Percentiles rank a stretch among this genome's conserved stretches.
Conservation (phyloP, 2,329 filamentous ascomycete species). For the Sporothrix protearum region DNA sequence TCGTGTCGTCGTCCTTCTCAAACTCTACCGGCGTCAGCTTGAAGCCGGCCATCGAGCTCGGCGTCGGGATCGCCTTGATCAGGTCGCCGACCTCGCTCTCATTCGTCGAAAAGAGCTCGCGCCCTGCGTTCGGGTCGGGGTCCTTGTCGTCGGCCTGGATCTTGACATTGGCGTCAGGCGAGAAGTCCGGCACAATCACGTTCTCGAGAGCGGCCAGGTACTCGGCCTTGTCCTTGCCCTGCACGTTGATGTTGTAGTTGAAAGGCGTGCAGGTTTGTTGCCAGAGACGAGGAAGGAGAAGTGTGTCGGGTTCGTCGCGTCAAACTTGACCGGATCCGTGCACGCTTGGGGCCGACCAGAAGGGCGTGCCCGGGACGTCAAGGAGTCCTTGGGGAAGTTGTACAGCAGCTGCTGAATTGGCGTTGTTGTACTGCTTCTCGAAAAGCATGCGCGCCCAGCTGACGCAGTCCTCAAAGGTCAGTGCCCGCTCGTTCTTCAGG, state of each 20-base stretch:
- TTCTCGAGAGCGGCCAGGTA: conserved; percentile 80
- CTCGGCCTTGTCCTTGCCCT: conserved; percentile 63
- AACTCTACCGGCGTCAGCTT: conserved; percentile 91
- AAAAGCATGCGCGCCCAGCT: conserved; percentile 92
- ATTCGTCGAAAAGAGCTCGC: conserved; percentile 64
- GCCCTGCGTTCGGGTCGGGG: conserved; percentile 78
- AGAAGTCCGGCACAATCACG: conserved; percentile 94
- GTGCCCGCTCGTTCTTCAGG: conserved; percentile 84
- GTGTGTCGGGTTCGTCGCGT: conserved; percentile 78
- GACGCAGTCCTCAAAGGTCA: conserved; percentile 93
- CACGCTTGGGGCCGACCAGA: conserved; percentile 98
- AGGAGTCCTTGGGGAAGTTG: conserved; percentile 95
- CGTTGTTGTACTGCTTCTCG: conserved; percentile 95
- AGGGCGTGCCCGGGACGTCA: conserved; percentile 84
- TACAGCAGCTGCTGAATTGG: conserved; percentile 92
- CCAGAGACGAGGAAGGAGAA: conserved; percentile 83
- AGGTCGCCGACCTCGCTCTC: conserved; percentile 72
- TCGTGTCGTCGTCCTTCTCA: conserved; percentile 95
- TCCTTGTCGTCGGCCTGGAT: conserved; percentile 96
- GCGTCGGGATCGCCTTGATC: conserved; percentile 66
- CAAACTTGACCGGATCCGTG: conserved; percentile 86
- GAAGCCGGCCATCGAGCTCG: conserved; percentile 80
- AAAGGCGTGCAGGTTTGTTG: conserved; percentile 92
- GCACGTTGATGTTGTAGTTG: conserved; percentile 96
- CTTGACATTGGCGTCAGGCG: conserved; percentile 84